A percentile compares a stretch with the other conserved stretches of the same genome.
Evolutionary conservation across 495 filamentous ascomycete species (phyloP).

Genomic region (Letharia lupina): DNA sequence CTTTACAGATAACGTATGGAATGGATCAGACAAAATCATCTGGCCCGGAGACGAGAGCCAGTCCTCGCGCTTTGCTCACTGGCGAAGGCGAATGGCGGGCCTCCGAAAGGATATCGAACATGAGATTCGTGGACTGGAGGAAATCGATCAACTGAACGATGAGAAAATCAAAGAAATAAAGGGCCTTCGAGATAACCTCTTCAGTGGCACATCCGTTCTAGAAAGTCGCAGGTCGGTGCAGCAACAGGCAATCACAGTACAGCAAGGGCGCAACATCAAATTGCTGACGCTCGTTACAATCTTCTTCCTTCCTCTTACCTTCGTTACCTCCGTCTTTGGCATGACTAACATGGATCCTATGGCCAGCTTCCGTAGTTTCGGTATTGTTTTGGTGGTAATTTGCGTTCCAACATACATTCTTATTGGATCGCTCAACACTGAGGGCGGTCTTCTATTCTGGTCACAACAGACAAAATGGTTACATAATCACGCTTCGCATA

Average conservation of each 20-base stretch:
- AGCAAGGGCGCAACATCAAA: slow-evolving; percentile 40
- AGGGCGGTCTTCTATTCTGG: slow-evolving; percentile 18
- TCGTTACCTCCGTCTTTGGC: slow-evolving; percentile 39
- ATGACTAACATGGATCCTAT: slow-evolving; percentile 37
- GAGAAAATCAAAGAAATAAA: slow-evolving; percentile 32
- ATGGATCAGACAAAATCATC: slow-evolving; percentile 37
- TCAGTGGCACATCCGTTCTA: slow-evolving; percentile 35
- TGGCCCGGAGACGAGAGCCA: slow-evolving; percentile 31
- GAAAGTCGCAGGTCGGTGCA: slow-evolving; percentile 34
- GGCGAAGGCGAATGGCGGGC: slow-evolving; percentile 25
- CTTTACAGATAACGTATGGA: slow-evolving; percentile 46
- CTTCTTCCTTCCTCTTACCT: slow-evolving; percentile 41
- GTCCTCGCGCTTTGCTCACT: slow-evolving; percentile 25
- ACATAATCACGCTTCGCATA: slow-evolving; percentile 1
- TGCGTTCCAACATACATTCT: slow-evolving; percentile 40
- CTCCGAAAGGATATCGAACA: slow-evolving; percentile 25
- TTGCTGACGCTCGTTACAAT: slow-evolving; percentile 40
- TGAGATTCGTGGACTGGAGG: slow-evolving; percentile 23
- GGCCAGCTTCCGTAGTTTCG: slow-evolving; percentile 31
- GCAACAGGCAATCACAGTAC: slow-evolving; percentile 32
- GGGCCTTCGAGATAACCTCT: slow-evolving; percentile 36
- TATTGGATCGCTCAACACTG: slow-evolving; percentile 36
- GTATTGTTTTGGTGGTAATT: slow-evolving; percentile 32
- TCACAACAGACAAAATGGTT: slow-evolving; percentile 6
- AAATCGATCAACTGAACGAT: slow-evolving; percentile 22